Percentiles rank a stretch among this genome's conserved stretches.
phyloP scores from a whole-genome alignment of 2,329 filamentous ascomycete genomes.

The Penicillium sp. region DNA sequence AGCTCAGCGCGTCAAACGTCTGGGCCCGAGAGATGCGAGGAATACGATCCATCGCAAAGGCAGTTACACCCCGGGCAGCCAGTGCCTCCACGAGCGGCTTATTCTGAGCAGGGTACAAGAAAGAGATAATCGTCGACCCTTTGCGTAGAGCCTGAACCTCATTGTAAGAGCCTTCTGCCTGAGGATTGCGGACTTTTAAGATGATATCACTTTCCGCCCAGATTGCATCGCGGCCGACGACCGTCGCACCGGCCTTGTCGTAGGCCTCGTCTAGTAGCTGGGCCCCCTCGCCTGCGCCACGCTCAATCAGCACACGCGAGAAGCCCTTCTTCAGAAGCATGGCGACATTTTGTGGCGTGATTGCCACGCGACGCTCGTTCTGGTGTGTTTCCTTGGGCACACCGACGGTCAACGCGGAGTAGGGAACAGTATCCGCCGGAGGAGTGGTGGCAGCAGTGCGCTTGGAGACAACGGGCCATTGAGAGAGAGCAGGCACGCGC shows the following conservation, averaged over 20 bases:
- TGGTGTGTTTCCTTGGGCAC: constrained; percentile 75
- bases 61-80: constrained; percentile 66
- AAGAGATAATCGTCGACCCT: constrained; percentile 73
- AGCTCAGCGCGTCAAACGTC: constrained; percentile 82
- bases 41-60: constrained; percentile 91
- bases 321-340: constrained; percentile 84
- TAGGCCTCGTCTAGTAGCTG: constrained; percentile 77
- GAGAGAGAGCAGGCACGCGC: constrained; percentile 6
- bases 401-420: constrained; percentile 70
- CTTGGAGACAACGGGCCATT: constrained; percentile 17
- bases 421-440: constrained; percentile 50
- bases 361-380: constrained; percentile 76
- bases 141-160: constrained; percentile 68
- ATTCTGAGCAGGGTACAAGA: constrained; percentile 80
- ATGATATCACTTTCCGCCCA: constrained; percentile 76
- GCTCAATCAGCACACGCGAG: constrained; percentile 70
- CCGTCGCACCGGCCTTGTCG: constrained; percentile 70
- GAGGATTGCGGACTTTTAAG: constrained; percentile 78
- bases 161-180: constrained; percentile 53
- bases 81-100: constrained; percentile 70
- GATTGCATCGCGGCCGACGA: constrained; percentile 67
- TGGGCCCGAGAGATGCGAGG: constrained; percentile 86
- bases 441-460: constrained; percentile 23
- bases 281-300: constrained; percentile 72
- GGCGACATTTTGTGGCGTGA: constrained; percentile 79